Evolutionary conservation across 2,329 filamentous ascomycete species (phyloP), one percentile per base, ranked within the genome.

Genomic region (Epicoccum nigrum): DNA sequence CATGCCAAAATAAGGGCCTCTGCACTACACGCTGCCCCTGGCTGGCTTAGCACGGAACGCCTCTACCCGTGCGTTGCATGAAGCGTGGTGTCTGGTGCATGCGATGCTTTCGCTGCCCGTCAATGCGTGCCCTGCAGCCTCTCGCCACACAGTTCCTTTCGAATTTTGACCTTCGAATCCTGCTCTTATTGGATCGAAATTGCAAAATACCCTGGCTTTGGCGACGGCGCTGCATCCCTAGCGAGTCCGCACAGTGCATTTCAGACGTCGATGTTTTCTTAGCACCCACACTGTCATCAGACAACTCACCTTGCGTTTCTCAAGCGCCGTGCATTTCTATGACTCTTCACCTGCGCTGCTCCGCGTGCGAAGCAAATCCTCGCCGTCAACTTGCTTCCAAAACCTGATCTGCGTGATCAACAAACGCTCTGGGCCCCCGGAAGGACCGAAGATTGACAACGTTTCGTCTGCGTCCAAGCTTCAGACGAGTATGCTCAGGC

Each of bases 261-360:
- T 63, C 46, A 44, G 45, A 52, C 49, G 61, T 64, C 55, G n/a
- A 15, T 12, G 13, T 8, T 5, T 51, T 55, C 47, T 42, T 48
- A 54, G 55, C 53, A 55, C 54, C 63, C 63, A 64, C 63, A 59
- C 54, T 43, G 51, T 53, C 62, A 67, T 67, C 63, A 62, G 68
- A 68, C 70, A 73, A 67, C 70, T 71, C 70, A 72, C 57, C 69
- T 59, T 72, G 69, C 70, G 67, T 68, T 55, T 64, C 56, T 56
- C 60, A 52, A 55, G 52, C 59, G 57, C 56, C 52, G 52, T 57
- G 55, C 60, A 44, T 59, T 62, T 49, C 63, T 64, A 62, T 66
- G 64, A 63, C 63, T 67, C 63, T 58, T 63, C 62, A 51, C 34
- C 39, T 48, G 47, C 56, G 51, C 61, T 66, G 63, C 59, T 72